Percentiles rank a stretch among this genome's conserved stretches.
Conservation (phyloP, 116 monocot genomes). For the Zostera marina region DNA sequence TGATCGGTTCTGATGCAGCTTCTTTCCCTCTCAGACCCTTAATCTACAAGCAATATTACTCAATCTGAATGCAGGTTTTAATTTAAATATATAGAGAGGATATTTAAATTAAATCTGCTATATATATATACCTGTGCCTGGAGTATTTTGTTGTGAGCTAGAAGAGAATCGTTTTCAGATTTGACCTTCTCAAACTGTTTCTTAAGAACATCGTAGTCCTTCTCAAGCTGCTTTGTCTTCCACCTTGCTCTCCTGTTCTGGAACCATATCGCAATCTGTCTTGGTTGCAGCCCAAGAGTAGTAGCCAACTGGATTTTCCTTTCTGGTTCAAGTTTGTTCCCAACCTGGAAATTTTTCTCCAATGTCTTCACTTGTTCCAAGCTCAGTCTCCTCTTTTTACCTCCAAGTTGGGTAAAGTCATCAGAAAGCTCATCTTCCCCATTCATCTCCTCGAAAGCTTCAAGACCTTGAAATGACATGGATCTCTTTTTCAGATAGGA, state of each 20-base stretch:
- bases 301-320: constrained; percentile 87
- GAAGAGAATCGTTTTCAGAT: constrained; percentile 66
- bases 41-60: constrained; percentile 45
- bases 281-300: constrained; percentile 71
- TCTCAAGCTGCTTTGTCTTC: constrained; percentile 97
- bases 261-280: constrained; percentile 98
- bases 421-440: constrained; percentile 20
- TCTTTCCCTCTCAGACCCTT: constrained; percentile 56
- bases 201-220: constrained; percentile 83
- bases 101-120: too few species aligned
- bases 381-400: constrained; percentile 81
- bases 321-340: constrained; percentile 95
- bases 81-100: background rate
- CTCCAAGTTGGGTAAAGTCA: constrained; percentile 12
- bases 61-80: too few species aligned
- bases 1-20: constrained; percentile 52
- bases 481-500: constrained; percentile 40
- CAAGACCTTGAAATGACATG: constrained; percentile 38
- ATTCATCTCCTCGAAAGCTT: constrained; percentile 18
- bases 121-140: constrained; percentile 55
- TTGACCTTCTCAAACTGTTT: constrained; percentile 58
- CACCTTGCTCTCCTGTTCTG: constrained; percentile 95
- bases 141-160: constrained; percentile 72
- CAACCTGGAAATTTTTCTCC: constrained; percentile 92
- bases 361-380: constrained; percentile 87